phyloP scores from a whole-genome alignment of 176 grass and related monocot species.

The Luzula sylvatica region DNA sequence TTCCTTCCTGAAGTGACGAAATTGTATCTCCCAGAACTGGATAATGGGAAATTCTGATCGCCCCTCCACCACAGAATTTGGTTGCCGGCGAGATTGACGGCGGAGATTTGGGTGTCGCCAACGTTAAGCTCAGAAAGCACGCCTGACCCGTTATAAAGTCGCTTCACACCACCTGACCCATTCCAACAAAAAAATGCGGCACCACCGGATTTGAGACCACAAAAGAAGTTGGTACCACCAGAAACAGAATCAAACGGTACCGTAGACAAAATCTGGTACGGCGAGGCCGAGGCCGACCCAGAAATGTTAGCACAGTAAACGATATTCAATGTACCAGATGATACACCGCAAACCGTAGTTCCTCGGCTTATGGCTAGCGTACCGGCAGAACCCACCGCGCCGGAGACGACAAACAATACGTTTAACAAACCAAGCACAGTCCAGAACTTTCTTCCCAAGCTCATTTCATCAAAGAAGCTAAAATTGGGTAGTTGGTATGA shows the following conservation, averaged over 20 bases:
- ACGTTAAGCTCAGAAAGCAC: conserved; percentile 30
- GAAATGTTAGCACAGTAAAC: conserved; percentile 22
- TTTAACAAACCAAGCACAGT: not conserved
- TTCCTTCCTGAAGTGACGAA: conserved; percentile 55
- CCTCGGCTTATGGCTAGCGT: conserved; percentile 50
- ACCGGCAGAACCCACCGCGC: conserved; percentile 19
- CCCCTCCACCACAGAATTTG: conserved; percentile 53
- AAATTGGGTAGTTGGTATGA: not conserved
- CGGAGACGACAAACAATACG: conserved; percentile 6
- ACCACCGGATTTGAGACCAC: conserved; percentile 27
- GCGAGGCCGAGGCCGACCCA: not conserved
- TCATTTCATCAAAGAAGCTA: conserved; percentile 5
- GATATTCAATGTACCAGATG: not conserved
- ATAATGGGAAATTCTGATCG: not conserved
- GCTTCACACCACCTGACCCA: not conserved
- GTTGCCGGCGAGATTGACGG: conserved; percentile 13
- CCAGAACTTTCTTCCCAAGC: not conserved
- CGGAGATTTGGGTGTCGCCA: conserved; percentile 50
- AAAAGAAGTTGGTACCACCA: conserved; percentile 32
- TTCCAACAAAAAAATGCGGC: conserved; percentile 73
- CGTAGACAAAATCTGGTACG: conserved; percentile 13
- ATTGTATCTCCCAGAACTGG: not conserved
- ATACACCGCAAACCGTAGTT: conserved; percentile 45
- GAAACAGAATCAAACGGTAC: conserved; percentile 45
- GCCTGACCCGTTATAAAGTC: conserved; percentile 33